Evolutionary conservation across 192 early-diverging fungal species (phyloP).

Genomic region (Dimargaris cristalligena): DNA sequence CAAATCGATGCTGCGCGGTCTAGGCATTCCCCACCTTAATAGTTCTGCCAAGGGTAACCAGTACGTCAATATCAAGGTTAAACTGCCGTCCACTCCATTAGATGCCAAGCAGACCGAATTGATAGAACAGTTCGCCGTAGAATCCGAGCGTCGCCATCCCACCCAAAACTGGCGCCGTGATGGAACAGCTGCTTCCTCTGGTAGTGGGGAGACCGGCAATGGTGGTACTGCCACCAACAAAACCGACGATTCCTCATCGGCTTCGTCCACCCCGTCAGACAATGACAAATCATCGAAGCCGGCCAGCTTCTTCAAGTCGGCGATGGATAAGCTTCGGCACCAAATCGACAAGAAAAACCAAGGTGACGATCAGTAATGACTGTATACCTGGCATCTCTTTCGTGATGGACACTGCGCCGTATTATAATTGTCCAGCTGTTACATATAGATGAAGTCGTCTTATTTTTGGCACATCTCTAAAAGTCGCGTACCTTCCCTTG

Average conservation of each 20-base stretch:
- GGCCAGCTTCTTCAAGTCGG: neutral
- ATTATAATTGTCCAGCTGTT: too few relatives aligned
- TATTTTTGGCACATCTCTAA: too few relatives aligned
- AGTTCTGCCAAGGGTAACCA: slow-evolving; percentile 64
- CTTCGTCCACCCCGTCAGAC: neutral
- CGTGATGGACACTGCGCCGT: too few relatives aligned
- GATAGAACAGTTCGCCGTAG: neutral
- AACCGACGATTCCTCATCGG: neutral
- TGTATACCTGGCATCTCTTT: too few relatives aligned
- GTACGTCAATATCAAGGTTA: slow-evolving; percentile 70
- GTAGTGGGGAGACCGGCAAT: neutral
- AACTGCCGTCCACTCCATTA: slow-evolving; percentile 40
- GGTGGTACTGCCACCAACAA: neutral
- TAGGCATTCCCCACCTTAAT: slow-evolving; percentile 53
- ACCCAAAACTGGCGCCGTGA: neutral
- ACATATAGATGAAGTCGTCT: too few relatives aligned
- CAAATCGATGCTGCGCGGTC: slow-evolving; percentile 50
- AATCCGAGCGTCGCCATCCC: neutral
- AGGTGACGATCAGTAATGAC: too few relatives aligned
- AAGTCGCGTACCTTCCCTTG: too few relatives aligned
- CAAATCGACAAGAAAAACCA: slow-evolving; percentile 1
- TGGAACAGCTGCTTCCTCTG: neutral
- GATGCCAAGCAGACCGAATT: neutral
- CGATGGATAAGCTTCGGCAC: slow-evolving; percentile 5
- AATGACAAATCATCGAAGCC: neutral